Evolutionary conservation across 2,329 filamentous ascomycete species (phyloP), one percentile per base, ranked within the genome.

Genomic region (Cladorrhinum sp.): DNA sequence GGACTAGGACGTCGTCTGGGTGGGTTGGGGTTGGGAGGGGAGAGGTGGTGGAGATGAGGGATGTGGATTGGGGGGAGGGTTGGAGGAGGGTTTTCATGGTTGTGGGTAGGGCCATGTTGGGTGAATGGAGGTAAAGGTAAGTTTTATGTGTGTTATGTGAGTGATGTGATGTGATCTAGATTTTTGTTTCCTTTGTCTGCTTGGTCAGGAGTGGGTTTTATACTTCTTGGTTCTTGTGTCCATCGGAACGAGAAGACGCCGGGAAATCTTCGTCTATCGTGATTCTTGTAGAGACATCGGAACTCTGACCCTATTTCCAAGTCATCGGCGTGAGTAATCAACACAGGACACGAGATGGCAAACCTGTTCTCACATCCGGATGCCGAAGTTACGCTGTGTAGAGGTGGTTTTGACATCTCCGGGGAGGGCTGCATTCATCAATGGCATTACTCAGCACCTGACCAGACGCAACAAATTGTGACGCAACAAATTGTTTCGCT

Each of bases 31-130:
- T 63, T 9, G 70, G 69, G 18, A 71, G 7, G 6, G 66, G 67
- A 9, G 62, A 60, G 3, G 64, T 67, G 58, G 61, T 64, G 42
- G 62, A 62, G 20, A 68, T 67, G 4, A 73, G 67, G 55, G 67
- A 68, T 54, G 67, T 65, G 16, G 70, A 70, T 55, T 71, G 67
- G 16, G 73, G 66, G 1, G 74, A 70, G 28, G 73, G 69, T 55
- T 70, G 68, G 56, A 69, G 65, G 55, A 69, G 62, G 23, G 64
- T 63, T 12, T 63, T 66, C 66, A 70, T 70, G 5, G 62, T 63
- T 3, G 57, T 9, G 16, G 67, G 66, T 49, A 69, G 64, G 42
- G 62, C 49, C 62, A 65, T 66, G 39, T 46, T 18, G 16, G n/a
- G 42, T 3, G 2, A 8, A 21, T 7, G 42, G 12, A 46, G n/a